Evolutionary conservation across 2,329 filamentous ascomycete species (phyloP).

Genomic region (Diaporthe citriasiana): DNA sequence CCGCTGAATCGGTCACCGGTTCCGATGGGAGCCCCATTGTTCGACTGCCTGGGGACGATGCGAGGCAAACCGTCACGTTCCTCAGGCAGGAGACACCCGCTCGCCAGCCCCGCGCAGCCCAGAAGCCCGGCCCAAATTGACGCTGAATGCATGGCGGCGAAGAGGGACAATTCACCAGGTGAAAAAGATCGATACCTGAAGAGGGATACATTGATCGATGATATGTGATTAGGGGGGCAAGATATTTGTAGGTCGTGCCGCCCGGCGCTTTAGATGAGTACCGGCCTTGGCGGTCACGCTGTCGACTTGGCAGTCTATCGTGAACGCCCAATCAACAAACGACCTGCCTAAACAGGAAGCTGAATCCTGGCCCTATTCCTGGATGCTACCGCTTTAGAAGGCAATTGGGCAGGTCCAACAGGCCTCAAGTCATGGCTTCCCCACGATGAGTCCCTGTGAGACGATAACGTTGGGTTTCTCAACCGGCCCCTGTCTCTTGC

Average conservation of each 20-base stretch:
- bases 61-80: slow-evolving; percentile 48
- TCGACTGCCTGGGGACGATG: slow-evolving; percentile 26
- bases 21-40: slow-evolving; percentile 54
- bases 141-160: slow-evolving; percentile 25
- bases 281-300: slow-evolving; percentile 27
- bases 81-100: slow-evolving; percentile 55
- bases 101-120: slow-evolving; percentile 27
- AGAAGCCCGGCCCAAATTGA: slow-evolving; percentile 28
- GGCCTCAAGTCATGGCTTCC: slow-evolving; percentile 25
- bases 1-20: slow-evolving; percentile 59
- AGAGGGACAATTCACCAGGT: slow-evolving; percentile 8
- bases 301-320: slow-evolving; percentile 29
- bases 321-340: slow-evolving; percentile 19
- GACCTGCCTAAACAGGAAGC: slow-evolving; percentile 34
- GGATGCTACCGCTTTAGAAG: slow-evolving; percentile 27
- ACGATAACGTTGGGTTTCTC: slow-evolving; percentile 8
- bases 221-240: neutral
- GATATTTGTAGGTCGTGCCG: slow-evolving; percentile 27
- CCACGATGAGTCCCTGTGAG: neutral
- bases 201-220: neutral
- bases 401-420: slow-evolving; percentile 28
- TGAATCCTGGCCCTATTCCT: slow-evolving; percentile 15
- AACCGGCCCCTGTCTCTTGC: neutral
- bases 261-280: slow-evolving; percentile 14
- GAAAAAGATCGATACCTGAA: neutral